Evolutionary conservation across 225 moss, liverwort and hornwort genomes (phyloP).

Genomic region (Marchantia polymorpha): DNA sequence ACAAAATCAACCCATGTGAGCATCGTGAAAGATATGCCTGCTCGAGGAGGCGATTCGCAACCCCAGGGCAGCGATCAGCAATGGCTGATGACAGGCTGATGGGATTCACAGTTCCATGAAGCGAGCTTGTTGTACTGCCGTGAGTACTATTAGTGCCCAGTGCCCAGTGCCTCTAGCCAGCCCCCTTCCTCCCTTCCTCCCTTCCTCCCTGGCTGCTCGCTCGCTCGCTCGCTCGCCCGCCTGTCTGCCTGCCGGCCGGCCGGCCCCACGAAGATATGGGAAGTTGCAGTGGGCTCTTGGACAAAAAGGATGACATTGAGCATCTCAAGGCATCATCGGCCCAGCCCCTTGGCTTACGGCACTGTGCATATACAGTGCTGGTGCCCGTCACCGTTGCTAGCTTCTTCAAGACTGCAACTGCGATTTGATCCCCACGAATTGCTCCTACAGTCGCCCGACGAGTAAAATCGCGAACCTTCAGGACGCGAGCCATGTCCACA

Average conservation of each 20-base stretch:
- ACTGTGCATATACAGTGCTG: not conserved
- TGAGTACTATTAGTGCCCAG: not conserved
- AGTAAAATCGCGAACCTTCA: too few relatives aligned
- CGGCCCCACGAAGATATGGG: constrained; percentile 1
- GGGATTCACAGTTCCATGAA: too few relatives aligned
- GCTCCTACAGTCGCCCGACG: not conserved
- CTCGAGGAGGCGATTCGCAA: too few relatives aligned
- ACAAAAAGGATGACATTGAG: constrained; percentile 5
- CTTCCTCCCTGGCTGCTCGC: too few relatives aligned
- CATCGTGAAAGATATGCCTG: constrained; percentile 3
- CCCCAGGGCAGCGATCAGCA: too few relatives aligned
- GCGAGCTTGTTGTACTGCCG: too few relatives aligned
- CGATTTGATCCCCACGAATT: not conserved
- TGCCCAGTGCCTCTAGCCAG: too few relatives aligned
- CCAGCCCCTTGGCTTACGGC: not conserved
- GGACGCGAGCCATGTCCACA: not conserved
- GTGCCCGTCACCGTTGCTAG: not conserved
- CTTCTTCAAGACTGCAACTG: not conserved
- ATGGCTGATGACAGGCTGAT: too few relatives aligned
- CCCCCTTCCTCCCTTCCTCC: too few relatives aligned
- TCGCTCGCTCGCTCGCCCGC: too few relatives aligned
- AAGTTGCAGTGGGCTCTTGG: not conserved
- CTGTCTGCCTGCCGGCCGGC: not conserved
- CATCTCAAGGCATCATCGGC: not conserved
- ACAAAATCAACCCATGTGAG: not conserved